Percentiles rank a stretch among this genome's conserved stretches.
Conservation (phyloP, 257 asterid species). For the Fraxinus americana region DNA sequence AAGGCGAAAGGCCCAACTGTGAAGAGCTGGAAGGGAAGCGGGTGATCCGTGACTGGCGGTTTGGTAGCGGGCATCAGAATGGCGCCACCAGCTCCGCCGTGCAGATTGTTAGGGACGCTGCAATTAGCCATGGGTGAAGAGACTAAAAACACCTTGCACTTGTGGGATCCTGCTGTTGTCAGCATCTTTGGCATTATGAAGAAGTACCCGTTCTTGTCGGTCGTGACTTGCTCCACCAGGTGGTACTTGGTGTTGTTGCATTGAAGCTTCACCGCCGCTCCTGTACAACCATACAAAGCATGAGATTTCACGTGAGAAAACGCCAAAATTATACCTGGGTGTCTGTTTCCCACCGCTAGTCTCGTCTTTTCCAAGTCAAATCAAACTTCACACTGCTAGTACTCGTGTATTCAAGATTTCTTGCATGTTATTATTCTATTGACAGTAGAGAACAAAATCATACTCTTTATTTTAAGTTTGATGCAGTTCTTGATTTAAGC, state of each 20-base stretch:
- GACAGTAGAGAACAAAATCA: neutral
- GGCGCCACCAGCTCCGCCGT: slow-evolving; percentile 60
- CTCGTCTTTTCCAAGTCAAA: neutral
- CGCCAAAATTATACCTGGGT: neutral
- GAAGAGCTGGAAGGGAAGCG: slow-evolving; percentile 39
- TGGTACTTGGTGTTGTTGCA: slow-evolving; percentile 52
- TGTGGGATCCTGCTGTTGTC: slow-evolving; percentile 44
- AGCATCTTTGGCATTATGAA: slow-evolving; percentile 44
- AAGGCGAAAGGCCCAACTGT: slow-evolving; percentile 77
- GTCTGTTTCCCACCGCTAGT: neutral
- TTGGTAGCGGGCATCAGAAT: slow-evolving; percentile 20
- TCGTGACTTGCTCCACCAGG: slow-evolving; percentile 26
- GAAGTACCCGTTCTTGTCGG: slow-evolving; percentile 67
- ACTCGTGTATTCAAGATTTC: neutral
- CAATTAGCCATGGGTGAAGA: slow-evolving; percentile 51
- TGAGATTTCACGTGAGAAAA: neutral
- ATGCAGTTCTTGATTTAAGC: neutral
- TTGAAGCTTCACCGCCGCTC: slow-evolving; percentile 59
- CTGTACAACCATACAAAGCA: slow-evolving; percentile 29
- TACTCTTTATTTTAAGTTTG: neutral
- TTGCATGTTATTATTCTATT: neutral
- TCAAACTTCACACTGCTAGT: neutral
- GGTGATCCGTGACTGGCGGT: slow-evolving; percentile 16
- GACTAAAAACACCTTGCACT: slow-evolving; percentile 56
- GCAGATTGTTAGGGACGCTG: slow-evolving; percentile 54